Evolutionary conservation across 441 rosid species (phyloP).

Genomic region (Gossypium laxum): DNA sequence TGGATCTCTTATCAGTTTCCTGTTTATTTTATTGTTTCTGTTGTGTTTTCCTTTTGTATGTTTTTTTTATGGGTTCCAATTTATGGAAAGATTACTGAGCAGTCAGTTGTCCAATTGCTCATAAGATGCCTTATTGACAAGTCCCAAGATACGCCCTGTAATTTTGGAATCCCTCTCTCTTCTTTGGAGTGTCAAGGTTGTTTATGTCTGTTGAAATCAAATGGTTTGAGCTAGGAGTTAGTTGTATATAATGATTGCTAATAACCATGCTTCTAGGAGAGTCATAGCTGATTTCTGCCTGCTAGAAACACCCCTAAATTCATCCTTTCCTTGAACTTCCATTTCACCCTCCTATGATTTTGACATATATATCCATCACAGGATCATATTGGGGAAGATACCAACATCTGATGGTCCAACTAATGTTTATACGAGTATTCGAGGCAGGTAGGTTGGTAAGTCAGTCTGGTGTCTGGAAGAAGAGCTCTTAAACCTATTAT

Average conservation of each 20-base stretch:
- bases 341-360: slow-evolving; percentile 18
- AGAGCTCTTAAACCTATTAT: slow-evolving; percentile 14
- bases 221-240: not conserved
- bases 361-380: slow-evolving; percentile 47
- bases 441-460: slow-evolving; percentile 94
- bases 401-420: slow-evolving; percentile 74
- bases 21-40: slow-evolving; percentile 1
- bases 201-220: slow-evolving; percentile 7
- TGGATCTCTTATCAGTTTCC: not conserved
- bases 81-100: not conserved
- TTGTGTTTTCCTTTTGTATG: not conserved
- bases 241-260: not conserved
- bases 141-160: not conserved
- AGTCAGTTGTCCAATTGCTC: not conserved
- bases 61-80: not conserved
- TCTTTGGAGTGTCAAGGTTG: not conserved
- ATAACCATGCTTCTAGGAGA: slow-evolving; percentile 17
- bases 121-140: not conserved
- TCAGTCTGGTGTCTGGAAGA: slow-evolving; percentile 29
- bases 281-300: slow-evolving; percentile 13
- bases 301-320: slow-evolving; percentile 21
- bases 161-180: not conserved
- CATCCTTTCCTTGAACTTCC: slow-evolving; percentile 33
- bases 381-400: slow-evolving; percentile 92
- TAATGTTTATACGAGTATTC: slow-evolving; percentile 72